Conservation (phyloP, 164 flowering plant species). For the Kalanchoe fedtschenkoi region DNA sequence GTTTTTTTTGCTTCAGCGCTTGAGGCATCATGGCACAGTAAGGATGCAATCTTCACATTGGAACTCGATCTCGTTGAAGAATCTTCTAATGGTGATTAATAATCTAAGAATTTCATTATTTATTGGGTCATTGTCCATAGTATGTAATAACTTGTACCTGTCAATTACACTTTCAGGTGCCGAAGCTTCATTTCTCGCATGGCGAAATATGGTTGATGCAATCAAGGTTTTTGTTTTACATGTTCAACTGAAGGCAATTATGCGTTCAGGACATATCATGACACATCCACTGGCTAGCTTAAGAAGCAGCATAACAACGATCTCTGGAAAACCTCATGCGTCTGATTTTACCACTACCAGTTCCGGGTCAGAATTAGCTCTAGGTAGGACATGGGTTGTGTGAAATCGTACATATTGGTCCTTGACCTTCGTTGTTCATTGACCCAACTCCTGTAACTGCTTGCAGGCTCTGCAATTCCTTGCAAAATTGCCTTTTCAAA, state of each 20-base stretch:
- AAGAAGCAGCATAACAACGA: constrained; percentile 13
- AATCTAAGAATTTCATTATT: not conserved
- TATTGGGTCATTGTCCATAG: not conserved
- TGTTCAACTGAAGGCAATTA: constrained; percentile 36
- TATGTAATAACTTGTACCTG: not conserved
- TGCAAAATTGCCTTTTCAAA: constrained; percentile 47
- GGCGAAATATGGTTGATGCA: constrained; percentile 48
- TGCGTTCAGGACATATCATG: constrained; percentile 19
- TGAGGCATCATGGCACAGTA: constrained; percentile 26
- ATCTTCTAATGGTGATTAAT: constrained; percentile 20
- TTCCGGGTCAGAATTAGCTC: constrained; percentile 37
- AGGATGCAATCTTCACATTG: constrained; percentile 37
- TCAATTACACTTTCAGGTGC: constrained; percentile 19
- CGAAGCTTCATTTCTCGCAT: constrained; percentile 22
- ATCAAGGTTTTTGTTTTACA: constrained; percentile 59
- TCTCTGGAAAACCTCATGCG: constrained; percentile 17
- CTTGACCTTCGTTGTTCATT: constrained; percentile 1
- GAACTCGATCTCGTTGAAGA: constrained; percentile 23
- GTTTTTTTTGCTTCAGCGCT: constrained; percentile 25
- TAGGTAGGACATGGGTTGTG: constrained; percentile 26
- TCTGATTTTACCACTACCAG: constrained; percentile 33
- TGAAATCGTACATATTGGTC: constrained; percentile 1
- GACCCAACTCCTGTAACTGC: constrained; percentile 1
- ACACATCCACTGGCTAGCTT: constrained; percentile 22
- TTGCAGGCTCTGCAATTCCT: constrained; percentile 36